Base-by-base conservation (phyloP, 1,284 basidiomycete species). In the Marasmius tenuissimus region DNA sequence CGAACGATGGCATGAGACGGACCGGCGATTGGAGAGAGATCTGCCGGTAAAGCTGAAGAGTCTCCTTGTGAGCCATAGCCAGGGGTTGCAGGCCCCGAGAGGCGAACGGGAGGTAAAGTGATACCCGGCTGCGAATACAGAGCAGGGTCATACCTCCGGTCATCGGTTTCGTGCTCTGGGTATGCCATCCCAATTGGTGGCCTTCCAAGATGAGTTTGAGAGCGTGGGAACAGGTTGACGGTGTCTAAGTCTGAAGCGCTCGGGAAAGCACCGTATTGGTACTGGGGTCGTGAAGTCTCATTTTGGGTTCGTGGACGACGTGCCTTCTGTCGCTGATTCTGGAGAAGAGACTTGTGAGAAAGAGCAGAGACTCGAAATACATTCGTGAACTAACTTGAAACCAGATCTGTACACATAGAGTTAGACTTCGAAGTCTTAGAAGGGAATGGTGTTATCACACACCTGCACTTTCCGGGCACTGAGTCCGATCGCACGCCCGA, bases 401-500 rank as follows among this genome's bases (percentile, higher is more conserved):
- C 91, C 91, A 93, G 65, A 93, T 91, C 91, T 93, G 69, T 61
- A 64, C 59, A 61, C 39, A 47, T 40, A 61, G 68, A 40, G 65
- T 47, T 63, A 58, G 71, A 72, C 66, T 63, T 63, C 61, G 51
- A 59, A 60, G 14, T 62, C 54, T 45, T 57, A 37, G 61, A 53
- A 57, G 64, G 63, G 58, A 58, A 54, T 61, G 56, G 57, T 7
- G 51, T 50, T 57, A 18, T 39, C 27, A 79, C 88, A 69, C 68
- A 92, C 92, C 85, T 94, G 92, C 11, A 94, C 92, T 78, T 93
- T 91, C 45, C 92, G 85, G 55, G 92, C 91, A 71, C 90, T 93
- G 68, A 94, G 77, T 33, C 91, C 92, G 63, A 94, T 93, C 37
- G 89, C 83, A 42, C 88, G 84, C 10, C 92, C 92, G 38, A 94